Base-by-base conservation (phyloP, 177 flowering plant species). In the Tripterygium wilfordii region DNA sequence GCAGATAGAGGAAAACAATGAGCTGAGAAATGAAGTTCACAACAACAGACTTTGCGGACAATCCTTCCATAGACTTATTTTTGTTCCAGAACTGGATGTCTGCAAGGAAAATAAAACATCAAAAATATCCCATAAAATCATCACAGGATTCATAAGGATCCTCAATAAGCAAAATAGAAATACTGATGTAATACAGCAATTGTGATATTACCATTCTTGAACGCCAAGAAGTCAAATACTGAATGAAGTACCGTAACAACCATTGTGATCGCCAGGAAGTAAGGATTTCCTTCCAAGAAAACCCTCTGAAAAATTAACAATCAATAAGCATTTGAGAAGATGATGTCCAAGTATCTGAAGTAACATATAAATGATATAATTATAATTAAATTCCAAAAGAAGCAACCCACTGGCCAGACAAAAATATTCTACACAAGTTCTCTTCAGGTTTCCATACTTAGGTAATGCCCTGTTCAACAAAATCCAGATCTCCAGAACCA, bases 11-110 rank as follows among this genome's bases (percentile, higher is more conserved):
- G 76, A 91, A 91, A 42, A 91, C 84, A 45, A 91, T 82, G 56
- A 91, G 71, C 74, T 88, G 98, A 51, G 61, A 68, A 22, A 83
- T 48, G 68, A 91, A 91, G 81, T 72, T 91, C 49, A 91, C 90
- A 21, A 91, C 79, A 45, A 91, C 95, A 21, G 98, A 75, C 58
- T 91, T 91, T 49, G 98, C 98, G 40, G 98, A 91, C 22, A 91
- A 66, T 27, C 98, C 98, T 67, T 91, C 98, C 98, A 91, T 91
- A 13, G 98, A 91, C 68, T 91, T 88, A 60, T 91, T 91, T 69
- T 91, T 91, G 68, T 88, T 88, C 96, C 96, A 91, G 57, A 91
- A 91, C 64, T 88, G 96, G 42, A 88, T 91, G 75, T 88, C 96
- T 91, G 71, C 41, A 57, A 12, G 7, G 41, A 45, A 36, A 16